Base-by-base conservation (phyloP, 2,329 filamentous ascomycete genomes). In the Pestalotiopsis fici region DNA sequence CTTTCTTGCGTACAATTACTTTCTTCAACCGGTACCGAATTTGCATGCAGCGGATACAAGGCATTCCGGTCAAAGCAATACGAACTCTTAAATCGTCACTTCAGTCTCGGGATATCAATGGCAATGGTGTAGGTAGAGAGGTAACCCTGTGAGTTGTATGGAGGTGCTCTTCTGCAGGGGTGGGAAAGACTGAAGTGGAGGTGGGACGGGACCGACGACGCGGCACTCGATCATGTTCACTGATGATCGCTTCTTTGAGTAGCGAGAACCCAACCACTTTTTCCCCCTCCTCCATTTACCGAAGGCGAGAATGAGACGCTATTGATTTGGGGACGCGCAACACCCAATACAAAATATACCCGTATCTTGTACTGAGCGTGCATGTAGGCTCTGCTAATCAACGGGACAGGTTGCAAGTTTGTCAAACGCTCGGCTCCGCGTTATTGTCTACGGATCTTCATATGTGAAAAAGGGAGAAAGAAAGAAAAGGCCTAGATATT, bases 261-360 rank as follows among this genome's bases (percentile, higher is more conserved):
- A 35, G 31, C 31, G 31, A 35, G 28, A 28, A 60, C 57, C 27
- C 31, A 23, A 35, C 31, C 27, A 27, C 55, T 15, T 18, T 13
- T 23, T 21, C 23, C 23, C 23, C 13, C 15, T 7, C 55, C 7
- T 15, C n/a, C 59, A 62, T 39, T 62, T 62, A 62, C 59, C 59
- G 35, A 62, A 27, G 28, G 25, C 57, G 47, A 27, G 35, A 15
- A 23, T 23, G 21, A 62, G 18, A 25, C n/a, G 37, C 59, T 47
- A 62, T 62, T 50, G 59, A 47, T 39, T 60, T 12, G 39, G 12
- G 39, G 59, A 62, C 59, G 59, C 59, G 59, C 37, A 62, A 57
- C 55, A 31, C 55, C 23, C 55, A 21, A 11, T 50, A 50, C 43
- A 21, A 50, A n/a, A n/a, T n/a, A 18, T 60, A 23, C 28, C 28